Evolutionary conservation across 331 rosid genomes (phyloP).

Genomic region (Ulmus americana): DNA sequence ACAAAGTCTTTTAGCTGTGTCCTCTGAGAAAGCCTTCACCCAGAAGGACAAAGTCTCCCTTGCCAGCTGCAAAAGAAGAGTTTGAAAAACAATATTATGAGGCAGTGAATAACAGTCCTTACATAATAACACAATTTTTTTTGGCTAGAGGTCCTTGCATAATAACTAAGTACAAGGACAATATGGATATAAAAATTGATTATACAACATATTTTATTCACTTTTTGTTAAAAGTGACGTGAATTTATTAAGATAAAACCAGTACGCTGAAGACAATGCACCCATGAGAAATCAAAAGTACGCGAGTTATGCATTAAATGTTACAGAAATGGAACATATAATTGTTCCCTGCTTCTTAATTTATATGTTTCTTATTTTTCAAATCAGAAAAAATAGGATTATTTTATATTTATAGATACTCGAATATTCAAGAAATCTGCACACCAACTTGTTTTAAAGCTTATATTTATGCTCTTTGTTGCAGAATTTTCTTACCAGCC

Average conservation of each 20-base stretch:
- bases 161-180: background rate
- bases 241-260: too few relatives aligned
- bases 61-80: slow-evolving; percentile 52
- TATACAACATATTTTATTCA: too few relatives aligned
- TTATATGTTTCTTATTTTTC: too few relatives aligned
- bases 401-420: too few relatives aligned
- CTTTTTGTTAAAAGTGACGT: too few relatives aligned
- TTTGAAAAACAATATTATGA: slow-evolving; percentile 9
- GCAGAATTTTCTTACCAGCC: background rate
- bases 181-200: background rate
- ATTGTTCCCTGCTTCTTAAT: too few relatives aligned
- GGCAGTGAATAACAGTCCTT: background rate
- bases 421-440: background rate
- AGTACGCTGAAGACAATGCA: too few relatives aligned
- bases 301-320: too few relatives aligned
- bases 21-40: slow-evolving; percentile 99
- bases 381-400: too few relatives aligned
- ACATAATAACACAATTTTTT: background rate
- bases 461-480: background rate
- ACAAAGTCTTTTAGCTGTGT: slow-evolving; percentile 96
- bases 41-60: slow-evolving; percentile 97
- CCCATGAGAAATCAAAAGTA: too few relatives aligned
- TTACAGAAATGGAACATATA: too few relatives aligned
- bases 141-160: too few relatives aligned
- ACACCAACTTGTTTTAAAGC: background rate